Evolutionary conservation across 768 basidiomycete species (phyloP).

Genomic region (Multifurca ochricompacta): DNA sequence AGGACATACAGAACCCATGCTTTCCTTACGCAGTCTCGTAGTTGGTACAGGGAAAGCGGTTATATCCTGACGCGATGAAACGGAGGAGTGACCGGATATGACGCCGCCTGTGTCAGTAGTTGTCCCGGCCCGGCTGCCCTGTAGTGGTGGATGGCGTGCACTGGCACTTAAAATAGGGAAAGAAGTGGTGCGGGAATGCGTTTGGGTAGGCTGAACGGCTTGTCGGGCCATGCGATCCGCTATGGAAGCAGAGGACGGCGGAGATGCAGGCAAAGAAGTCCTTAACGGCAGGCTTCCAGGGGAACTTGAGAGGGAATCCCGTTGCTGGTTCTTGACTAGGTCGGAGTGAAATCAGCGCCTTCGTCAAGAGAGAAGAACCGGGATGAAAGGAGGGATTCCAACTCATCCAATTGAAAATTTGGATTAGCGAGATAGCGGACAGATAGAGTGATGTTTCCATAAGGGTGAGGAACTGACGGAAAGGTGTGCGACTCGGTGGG

Average conservation of each 20-base stretch:
- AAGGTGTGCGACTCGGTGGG: conserved; percentile 52
- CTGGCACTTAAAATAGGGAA: conserved; percentile 32
- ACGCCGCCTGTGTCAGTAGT: conserved; percentile 23
- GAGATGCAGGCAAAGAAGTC: conserved; percentile 40
- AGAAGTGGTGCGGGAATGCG: conserved; percentile 32
- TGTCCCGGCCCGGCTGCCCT: conserved; percentile 23
- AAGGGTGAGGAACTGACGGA: conserved; percentile 58
- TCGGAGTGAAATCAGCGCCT: conserved; percentile 62
- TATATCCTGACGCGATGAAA: conserved; percentile 29
- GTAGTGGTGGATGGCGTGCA: conserved; percentile 29
- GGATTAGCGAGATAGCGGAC: conserved; percentile 59
- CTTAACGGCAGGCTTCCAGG: conserved; percentile 35
- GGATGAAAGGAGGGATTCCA: conserved; percentile 68
- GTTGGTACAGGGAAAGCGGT: conserved; percentile 18
- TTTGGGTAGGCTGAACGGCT: conserved; percentile 27
- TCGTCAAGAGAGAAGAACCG: conserved; percentile 64
- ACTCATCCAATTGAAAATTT: conserved; percentile 65
- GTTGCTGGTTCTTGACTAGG: conserved; percentile 58
- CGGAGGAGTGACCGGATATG: conserved; percentile 34
- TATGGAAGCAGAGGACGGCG: conserved; percentile 30
- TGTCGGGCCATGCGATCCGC: conserved; percentile 35
- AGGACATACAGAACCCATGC: conserved; percentile 32
- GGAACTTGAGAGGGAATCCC: conserved; percentile 43
- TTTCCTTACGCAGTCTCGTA: conserved; percentile 44
- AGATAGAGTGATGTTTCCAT: conserved; percentile 54